Base-by-base conservation (phyloP, 768 basidiomycete species). In the Macrolepiota albuminosa region DNA sequence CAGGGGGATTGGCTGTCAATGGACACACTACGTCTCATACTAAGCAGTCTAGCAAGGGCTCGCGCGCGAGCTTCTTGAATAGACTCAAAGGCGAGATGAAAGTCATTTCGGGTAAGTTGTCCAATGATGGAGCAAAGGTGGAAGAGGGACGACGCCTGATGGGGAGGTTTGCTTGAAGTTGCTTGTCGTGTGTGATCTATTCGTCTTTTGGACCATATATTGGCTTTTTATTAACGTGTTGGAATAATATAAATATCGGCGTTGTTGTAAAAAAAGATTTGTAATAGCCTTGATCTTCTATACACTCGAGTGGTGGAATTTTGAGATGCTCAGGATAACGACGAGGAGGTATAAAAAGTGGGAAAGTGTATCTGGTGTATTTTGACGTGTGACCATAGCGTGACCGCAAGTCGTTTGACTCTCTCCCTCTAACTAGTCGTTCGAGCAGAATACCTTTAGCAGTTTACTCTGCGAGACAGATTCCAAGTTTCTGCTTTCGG, bases 21-120 rank as follows among this genome's bases (percentile, higher is more conserved):
- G 54, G 54, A 13, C 47, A 52, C 45, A 6, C 45, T 14, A 26
- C 2, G 4, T 29, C 55, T 2, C 29, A 33, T 16, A 45, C n/a
- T 6, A 42, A n/a, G 13, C 11, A n/a, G 10, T 54, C 33, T 3
- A 56, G 33, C 36, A 47, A 43, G 45, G 14, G 37, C 21, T 45
- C 50, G 11, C 33, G 48, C 56, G 51, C 69, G 62, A 50, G 73
- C 68, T 51, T 77, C 40, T 68, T 77, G 60, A 64, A 73, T 54
- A 76, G 72, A 67, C 47, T 78, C 21, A 76, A 73, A 63, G 77
- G 76, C 7, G 76, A 78, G 65, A 71, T 71, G 62, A 78, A 76
- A 63, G 64, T 76, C 0, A 57, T 78, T 33, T 68, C 69, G 2
- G 77, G 76, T 7, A 78, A 76, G 66, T 40, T 78, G 48, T 69